phyloP scores from a whole-genome alignment of 2,329 filamentous ascomycete species.

The Penicillium janthinellum region DNA sequence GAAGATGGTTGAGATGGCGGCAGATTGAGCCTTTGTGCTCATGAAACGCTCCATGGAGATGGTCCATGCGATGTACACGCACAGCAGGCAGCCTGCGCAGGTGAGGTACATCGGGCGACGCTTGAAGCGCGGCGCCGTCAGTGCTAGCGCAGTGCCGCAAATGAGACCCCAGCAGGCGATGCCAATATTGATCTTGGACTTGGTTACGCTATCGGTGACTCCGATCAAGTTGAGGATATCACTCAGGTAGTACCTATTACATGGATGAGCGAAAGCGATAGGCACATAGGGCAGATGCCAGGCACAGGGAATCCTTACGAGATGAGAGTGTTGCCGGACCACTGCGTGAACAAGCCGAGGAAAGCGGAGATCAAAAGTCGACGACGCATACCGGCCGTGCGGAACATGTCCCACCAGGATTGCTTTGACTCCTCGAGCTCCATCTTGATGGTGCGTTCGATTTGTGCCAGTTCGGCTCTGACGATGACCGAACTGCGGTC shows the following conservation, averaged over 20 bases:
- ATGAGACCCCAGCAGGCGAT: conserved; percentile 47
- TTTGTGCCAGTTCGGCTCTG: conserved; percentile 62
- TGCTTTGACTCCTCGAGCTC: conserved; percentile 50
- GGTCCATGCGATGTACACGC: conserved; percentile 60
- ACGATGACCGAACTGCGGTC: conserved; percentile 55
- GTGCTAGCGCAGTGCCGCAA: conserved; percentile 41
- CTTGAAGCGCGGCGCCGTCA: conserved; percentile 47
- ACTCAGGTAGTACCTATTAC: conserved; percentile 21
- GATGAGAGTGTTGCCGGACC: conserved; percentile 40
- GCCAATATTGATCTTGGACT: conserved; percentile 32
- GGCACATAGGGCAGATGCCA: neutral
- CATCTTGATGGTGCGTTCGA: conserved; percentile 58
- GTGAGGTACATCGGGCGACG: conserved; percentile 50
- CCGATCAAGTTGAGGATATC: conserved; percentile 43
- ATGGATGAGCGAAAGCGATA: conserved; percentile 27
- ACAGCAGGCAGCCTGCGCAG: conserved; percentile 54
- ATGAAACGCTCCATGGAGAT: conserved; percentile 46
- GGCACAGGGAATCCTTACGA: conserved; percentile 16
- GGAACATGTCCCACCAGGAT: conserved; percentile 34
- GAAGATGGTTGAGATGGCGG: conserved; percentile 51
- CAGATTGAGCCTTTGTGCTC: conserved; percentile 39
- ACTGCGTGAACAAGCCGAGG: conserved; percentile 44
- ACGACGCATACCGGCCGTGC: conserved; percentile 35
- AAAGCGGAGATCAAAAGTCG: conserved; percentile 33
- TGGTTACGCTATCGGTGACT: conserved; percentile 38